A percentile compares a stretch with the other conserved stretches of the same genome.
phyloP scores from a whole-genome alignment of 2,329 filamentous ascomycete genomes.

The Verticillium tricorpus region DNA sequence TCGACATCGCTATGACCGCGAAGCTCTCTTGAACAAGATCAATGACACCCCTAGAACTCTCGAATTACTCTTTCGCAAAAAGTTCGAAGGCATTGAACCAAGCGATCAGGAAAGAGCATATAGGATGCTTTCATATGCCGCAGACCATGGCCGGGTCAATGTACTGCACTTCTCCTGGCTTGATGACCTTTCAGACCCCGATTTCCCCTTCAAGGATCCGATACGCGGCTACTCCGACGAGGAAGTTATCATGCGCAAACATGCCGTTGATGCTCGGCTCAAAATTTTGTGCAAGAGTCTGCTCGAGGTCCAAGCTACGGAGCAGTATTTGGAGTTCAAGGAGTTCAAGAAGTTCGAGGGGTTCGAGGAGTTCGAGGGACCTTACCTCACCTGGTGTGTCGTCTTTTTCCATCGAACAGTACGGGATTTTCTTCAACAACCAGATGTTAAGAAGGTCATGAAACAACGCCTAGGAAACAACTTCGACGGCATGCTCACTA shows the following conservation, averaged over 20 bases:
- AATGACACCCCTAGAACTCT: not conserved
- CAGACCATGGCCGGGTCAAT: not conserved
- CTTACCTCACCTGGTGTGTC: not conserved
- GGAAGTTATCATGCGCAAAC: not conserved
- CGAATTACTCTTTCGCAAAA: not conserved
- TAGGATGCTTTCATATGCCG: not conserved
- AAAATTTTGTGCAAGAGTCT: not conserved
- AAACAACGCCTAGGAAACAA: not conserved
- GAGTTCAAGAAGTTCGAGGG: no score
- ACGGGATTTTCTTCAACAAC: not conserved
- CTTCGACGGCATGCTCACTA: not conserved
- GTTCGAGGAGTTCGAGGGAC: no score
- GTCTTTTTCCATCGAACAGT: not conserved
- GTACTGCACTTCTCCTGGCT: not conserved
- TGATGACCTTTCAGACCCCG: not conserved
- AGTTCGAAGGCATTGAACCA: not conserved
- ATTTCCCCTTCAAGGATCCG: not conserved
- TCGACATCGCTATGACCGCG: not conserved
- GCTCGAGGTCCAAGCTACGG: not conserved
- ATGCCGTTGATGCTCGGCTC: not conserved
- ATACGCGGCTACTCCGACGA: not conserved
- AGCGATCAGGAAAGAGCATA: not conserved
- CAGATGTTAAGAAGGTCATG: not conserved
- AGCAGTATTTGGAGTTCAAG: no score
- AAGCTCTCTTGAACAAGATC: not conserved